Evolutionary conservation across 1,284 basidiomycete genomes (phyloP).

Genomic region (Leucocoprinus gongylophorus): DNA sequence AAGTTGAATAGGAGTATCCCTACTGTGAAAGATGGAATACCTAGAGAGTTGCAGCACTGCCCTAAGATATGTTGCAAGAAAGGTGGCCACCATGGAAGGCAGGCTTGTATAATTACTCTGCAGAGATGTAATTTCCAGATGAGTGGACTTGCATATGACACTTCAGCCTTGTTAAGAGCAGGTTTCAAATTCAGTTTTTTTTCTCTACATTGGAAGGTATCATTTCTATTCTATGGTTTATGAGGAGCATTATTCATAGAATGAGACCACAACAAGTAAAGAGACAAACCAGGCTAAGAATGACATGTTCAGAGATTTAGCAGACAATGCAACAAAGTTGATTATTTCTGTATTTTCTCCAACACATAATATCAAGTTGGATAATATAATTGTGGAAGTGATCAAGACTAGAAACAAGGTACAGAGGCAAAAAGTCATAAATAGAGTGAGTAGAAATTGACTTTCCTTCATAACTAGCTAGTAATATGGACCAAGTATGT

Average conservation of each 20-base stretch:
- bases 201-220: slow-evolving; percentile 20
- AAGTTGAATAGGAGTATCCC: no score
- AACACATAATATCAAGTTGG: not conserved
- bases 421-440: not conserved
- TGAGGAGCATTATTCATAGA: not conserved
- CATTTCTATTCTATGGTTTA: slow-evolving; percentile 21
- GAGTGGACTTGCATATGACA: no score
- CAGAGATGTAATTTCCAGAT: no score
- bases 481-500: slow-evolving; percentile 26
- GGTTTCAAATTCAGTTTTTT: slow-evolving; percentile 3
- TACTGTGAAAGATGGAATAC: no score
- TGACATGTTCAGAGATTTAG: slow-evolving; percentile 19
- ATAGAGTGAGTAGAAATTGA: not conserved
- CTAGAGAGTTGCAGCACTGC: no score
- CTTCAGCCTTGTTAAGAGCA: not conserved
- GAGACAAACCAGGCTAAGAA: slow-evolving; percentile 33
- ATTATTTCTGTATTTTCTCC: slow-evolving; percentile 60
- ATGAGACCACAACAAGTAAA: not conserved
- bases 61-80: no score
- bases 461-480: not conserved
- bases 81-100: no score
- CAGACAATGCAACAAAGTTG: slow-evolving; percentile 40
- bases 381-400: not conserved
- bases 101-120: no score
- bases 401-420: not conserved